A percentile compares a stretch with the other conserved stretches of the same genome.
Conservation (phyloP, 2,329 filamentous ascomycete genomes). For the Talaromyces sp. region DNA sequence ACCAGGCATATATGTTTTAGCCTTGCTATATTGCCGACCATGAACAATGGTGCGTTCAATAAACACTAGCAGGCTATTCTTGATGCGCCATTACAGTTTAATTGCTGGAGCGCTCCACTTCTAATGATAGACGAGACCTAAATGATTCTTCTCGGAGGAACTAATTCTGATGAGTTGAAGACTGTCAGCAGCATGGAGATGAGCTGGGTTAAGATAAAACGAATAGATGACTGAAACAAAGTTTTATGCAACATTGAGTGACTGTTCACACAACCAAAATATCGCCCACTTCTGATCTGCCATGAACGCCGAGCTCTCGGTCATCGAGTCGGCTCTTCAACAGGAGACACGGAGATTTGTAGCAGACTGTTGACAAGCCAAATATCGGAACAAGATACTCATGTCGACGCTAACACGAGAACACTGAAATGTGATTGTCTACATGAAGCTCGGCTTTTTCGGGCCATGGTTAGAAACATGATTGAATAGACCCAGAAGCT, state of each 20-base stretch:
- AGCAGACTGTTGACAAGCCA: neutral
- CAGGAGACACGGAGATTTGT: neutral
- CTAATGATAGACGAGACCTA: no score
- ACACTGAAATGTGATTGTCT: neutral
- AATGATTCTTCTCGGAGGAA: neutral
- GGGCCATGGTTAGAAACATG: neutral
- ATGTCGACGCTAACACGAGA: neutral
- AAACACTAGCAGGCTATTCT: no score
- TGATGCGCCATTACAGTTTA: no score
- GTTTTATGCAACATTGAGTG: neutral
- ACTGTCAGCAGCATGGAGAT: neutral
- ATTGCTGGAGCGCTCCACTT: no score
- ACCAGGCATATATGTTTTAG: no score
- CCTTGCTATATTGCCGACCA: no score
- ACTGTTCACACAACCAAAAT: neutral
- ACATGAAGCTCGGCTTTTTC: neutral
- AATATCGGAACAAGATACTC: neutral
- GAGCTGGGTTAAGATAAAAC: neutral
- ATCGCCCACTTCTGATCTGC: neutral
- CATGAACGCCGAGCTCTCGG: neutral
- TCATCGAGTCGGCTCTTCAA: neutral
- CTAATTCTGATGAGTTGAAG: no score
- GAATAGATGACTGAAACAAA: neutral
- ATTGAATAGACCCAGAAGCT: constrained; percentile 2
- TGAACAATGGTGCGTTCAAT: no score